A percentile compares a stretch with the other conserved stretches of the same genome.
Evolutionary conservation across 805 yeast species (phyloP).

Genomic region (Wickerhamiella domercqiae): DNA sequence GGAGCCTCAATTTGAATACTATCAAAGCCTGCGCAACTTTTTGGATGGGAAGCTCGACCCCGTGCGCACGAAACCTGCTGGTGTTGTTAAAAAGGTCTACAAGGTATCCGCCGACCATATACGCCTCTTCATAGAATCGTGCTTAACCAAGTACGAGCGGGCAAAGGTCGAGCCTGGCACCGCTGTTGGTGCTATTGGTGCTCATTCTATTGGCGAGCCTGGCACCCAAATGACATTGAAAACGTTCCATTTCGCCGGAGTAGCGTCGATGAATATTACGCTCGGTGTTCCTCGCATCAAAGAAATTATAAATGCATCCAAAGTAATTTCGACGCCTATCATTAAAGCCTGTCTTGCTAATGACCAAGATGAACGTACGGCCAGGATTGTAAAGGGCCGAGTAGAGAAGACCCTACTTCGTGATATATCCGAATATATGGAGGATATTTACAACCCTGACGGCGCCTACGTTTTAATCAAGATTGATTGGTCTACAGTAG

Average conservation of each 20-base stretch:
- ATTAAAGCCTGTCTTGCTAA: constrained; percentile 88
- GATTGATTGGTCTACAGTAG: constrained; percentile 72
- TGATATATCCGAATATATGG: constrained; percentile 78
- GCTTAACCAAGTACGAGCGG: constrained; percentile 65
- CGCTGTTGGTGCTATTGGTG: constrained; percentile 98
- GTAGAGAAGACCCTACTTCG: constrained; percentile 79
- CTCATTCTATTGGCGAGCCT: constrained; percentile 98
- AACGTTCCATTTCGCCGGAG: constrained; percentile 99
- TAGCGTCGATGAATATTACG: constrained; percentile 96
- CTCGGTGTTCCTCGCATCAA: constrained; percentile 99
- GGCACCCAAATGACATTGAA: constrained; percentile 97
- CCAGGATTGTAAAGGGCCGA: constrained; percentile 95
- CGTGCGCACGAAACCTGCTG: constrained; percentile 33
- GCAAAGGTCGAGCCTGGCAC: constrained; percentile 98
- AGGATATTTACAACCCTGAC: constrained; percentile 79
- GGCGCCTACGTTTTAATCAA: constrained; percentile 67
- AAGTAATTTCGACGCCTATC: constrained; percentile 88
- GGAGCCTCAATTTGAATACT: constrained; percentile 30
- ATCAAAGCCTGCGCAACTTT: constrained; percentile 56
- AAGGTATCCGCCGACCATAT: constrained; percentile 49
- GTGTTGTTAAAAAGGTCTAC: constrained; percentile 27
- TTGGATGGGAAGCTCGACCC: constrained; percentile 39
- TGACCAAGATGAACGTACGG: constrained; percentile 90
- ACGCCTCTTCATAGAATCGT: constrained; percentile 51
- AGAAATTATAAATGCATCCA: constrained; percentile 95